Base-by-base conservation (phyloP, 2,329 filamentous ascomycete species). In the Metarhizium robertsii region DNA sequence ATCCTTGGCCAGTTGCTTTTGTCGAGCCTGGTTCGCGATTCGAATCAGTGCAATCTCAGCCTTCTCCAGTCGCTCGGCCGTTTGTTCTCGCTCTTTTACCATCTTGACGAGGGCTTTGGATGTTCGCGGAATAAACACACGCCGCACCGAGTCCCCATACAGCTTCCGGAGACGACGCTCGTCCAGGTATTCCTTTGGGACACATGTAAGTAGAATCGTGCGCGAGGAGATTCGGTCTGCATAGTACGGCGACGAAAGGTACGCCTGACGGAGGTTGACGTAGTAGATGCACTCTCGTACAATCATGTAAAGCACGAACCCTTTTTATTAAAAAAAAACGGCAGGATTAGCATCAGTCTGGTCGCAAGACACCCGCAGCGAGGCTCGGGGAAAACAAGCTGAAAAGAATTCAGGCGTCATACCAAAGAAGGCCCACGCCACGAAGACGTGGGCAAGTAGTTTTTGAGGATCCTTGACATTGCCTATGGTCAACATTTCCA, bases 221-320 rank as follows among this genome's bases (percentile, higher is more conserved):
- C 90, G 85, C 2, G 92, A 92, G 2, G 92, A 96, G 49, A 96
- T 84, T 56, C 92, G 88, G 65, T 86, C 87, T 53, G 90, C 81
- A 68, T 95, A 95, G 50, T 88, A 77, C 11, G 91, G 90, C 11
- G 90, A 92, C 55, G 95, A 81, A 45, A 95, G 82, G 72, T 95
- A 96, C 0, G 92, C 92, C 72, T 97, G 92, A 60, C 92, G 88
- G 53, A 97, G 73, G 65, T 95, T 95, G 75, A 96, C 87, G 71
- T 90, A 95, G 79, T 86, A 96, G 63, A 97, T 87, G 67, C 84
- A 86, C 71, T 97, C 92, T 56, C 92, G 83, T 55, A 91, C 87
- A 59, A 97, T 83, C 65, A 90, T 86, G 72, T 89, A 94, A 69
- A 97, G 86, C 61, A 97, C 79, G 67, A 97, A 97, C 49, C 82